A percentile compares a stretch with the other conserved stretches of the same genome.
phyloP scores from a whole-genome alignment of 495 filamentous ascomycete genomes.

The Talaromyces wortmannii region DNA sequence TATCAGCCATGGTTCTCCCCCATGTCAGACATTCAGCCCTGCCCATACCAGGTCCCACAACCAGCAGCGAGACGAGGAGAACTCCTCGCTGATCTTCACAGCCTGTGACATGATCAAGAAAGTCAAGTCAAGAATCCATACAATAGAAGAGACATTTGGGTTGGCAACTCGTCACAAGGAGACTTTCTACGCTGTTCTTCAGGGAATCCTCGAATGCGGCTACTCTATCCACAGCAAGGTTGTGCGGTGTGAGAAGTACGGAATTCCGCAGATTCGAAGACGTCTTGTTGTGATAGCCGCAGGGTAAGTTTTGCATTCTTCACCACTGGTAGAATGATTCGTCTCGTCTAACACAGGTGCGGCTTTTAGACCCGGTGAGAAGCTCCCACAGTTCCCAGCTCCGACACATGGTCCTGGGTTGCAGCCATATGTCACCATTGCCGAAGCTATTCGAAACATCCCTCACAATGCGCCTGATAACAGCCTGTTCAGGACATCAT shows the following conservation, averaged over 20 bases:
- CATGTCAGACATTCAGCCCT: constrained; percentile 76
- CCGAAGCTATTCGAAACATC: constrained; percentile 39
- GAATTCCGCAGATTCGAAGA: constrained; percentile 51
- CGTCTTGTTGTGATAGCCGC: constrained; percentile 75
- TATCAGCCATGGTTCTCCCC: constrained; percentile 73
- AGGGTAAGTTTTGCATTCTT: constrained; percentile 41
- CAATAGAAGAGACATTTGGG: constrained; percentile 80
- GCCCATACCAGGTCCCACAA: constrained; percentile 54
- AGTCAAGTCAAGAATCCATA: constrained; percentile 63
- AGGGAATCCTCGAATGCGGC: constrained; percentile 54
- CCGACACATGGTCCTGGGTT: constrained; percentile 52
- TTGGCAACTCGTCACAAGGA: constrained; percentile 40
- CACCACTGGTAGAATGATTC: constrained; percentile 2
- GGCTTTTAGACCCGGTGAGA: constrained; percentile 59
- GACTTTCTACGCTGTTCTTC: constrained; percentile 53
- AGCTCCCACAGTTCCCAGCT: constrained; percentile 59
- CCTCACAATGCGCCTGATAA: constrained; percentile 33
- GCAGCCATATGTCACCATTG: constrained; percentile 33
- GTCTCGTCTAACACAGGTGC: constrained; percentile 12
- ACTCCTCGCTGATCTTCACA: constrained; percentile 64
- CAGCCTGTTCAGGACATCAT: constrained; percentile 22
- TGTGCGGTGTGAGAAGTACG: constrained; percentile 49
- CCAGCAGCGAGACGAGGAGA: constrained; percentile 63
- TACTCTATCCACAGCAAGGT: constrained; percentile 63
- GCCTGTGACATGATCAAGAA: constrained; percentile 51